Evolutionary conservation across 371 early-diverging fungal species (phyloP).

Genomic region (Mucor piriformis): DNA sequence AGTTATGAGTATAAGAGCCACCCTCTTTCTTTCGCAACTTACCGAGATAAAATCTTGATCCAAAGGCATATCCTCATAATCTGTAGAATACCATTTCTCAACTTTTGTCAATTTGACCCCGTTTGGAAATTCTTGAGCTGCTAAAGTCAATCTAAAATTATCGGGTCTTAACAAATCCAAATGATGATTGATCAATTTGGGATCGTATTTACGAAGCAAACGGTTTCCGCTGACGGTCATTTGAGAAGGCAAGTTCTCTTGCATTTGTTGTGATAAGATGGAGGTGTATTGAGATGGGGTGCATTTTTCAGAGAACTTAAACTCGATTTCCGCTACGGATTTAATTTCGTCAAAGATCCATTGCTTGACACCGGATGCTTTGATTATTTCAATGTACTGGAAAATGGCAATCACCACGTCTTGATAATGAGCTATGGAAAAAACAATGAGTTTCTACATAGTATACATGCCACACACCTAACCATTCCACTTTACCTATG

Average conservation of each 20-base stretch:
- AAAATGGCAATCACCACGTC: conserved; percentile 83
- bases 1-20: too few species aligned
- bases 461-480: not conserved
- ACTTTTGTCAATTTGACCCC: conserved; percentile 52
- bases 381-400: conserved; percentile 86
- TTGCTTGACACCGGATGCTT: conserved; percentile 65
- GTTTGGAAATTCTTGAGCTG: conserved; percentile 49
- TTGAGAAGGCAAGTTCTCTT: conserved; percentile 66
- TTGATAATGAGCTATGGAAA: conserved; percentile 61
- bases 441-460: not conserved
- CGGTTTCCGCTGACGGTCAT: conserved; percentile 69
- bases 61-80: conserved; percentile 72
- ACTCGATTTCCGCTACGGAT: conserved; percentile 66
- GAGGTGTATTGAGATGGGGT: conserved; percentile 58
- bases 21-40: too few species aligned
- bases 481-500: conserved; percentile 40
- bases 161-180: conserved; percentile 63
- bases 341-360: conserved; percentile 84
- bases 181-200: conserved; percentile 54
- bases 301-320: conserved; percentile 82
- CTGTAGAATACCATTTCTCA: conserved; percentile 83
- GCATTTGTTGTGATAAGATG: conserved; percentile 55
- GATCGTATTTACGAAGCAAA: conserved; percentile 63
- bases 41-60: conserved; percentile 58
- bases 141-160: conserved; percentile 61